Base-by-base conservation (phyloP, 306 rosid genomes). In the Fragaria ananassa region DNA sequence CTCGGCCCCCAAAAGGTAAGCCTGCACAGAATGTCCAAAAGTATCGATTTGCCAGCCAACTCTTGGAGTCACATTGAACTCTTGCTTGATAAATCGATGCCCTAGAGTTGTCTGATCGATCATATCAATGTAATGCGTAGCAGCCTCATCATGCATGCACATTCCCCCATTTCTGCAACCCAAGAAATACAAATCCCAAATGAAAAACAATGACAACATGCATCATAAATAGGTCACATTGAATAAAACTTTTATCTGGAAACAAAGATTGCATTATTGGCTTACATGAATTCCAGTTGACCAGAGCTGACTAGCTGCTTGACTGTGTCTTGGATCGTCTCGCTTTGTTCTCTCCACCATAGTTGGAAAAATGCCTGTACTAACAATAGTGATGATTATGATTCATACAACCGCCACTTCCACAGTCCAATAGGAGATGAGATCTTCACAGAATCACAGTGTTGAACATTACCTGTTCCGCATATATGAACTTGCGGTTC, bases 31-130 rank as follows among this genome's bases (percentile, higher is more conserved):
- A 79, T 92, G 97, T 19, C 97, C 97, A 83, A 92, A 92, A 1
- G 97, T 93, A 76, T 92, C 97, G 31, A 92, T 92, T 65, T 92
- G 97, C 97, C 97, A 92, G 35, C 97, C 97, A 60, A 88, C 84
- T 71, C 97, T 84, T 0, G 97, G 96, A 66, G 82, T 88, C 47
- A 82, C 35, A 21, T 87, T 86, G 75, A 92, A 90, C 58, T 83
- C 90, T 12, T 83, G 79, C 81, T 91, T 91, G 51, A 91, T 71
- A 70, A 87, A 93, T 15, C 69, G 81, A 79, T 93, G 98, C n/a
- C 98, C 98, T 41, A 91, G 91, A 29, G 93, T 93, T 34, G 97
- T 93, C 88, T 89, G 98, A 89, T 93, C 97, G 71, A 93, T 93
- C 98, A 93, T 88, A 71, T 93, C 97, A 45, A 93, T 83, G 82